A percentile compares a stretch with the other conserved stretches of the same genome.
Conservation (phyloP, 164 flowering plant species). For the Taxillus chinensis region DNA sequence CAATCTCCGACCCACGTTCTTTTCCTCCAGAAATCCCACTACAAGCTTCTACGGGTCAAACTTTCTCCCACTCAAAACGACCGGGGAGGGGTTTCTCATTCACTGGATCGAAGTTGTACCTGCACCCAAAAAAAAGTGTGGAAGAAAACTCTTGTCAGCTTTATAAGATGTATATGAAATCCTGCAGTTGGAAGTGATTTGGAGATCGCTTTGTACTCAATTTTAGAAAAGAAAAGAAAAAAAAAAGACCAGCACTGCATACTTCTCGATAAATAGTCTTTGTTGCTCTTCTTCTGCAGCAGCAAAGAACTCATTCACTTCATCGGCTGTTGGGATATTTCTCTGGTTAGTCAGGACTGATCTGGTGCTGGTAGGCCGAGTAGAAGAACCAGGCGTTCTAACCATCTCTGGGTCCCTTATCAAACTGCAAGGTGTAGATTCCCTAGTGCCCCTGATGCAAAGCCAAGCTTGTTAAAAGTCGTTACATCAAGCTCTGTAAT, state of each 20-base stretch:
- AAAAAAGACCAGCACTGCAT: not conserved
- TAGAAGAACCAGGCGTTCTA: constrained; percentile 44
- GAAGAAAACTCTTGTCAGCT: no score
- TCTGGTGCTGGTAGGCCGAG: constrained; percentile 18
- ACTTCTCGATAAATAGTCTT: constrained; percentile 34
- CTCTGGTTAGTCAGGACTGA: constrained; percentile 15
- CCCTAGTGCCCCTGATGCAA: constrained; percentile 36
- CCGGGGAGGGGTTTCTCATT: constrained; percentile 46
- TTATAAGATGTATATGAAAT: no score
- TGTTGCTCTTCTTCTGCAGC: constrained; percentile 37
- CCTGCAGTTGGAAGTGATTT: no score
- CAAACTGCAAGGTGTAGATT: constrained; percentile 45
- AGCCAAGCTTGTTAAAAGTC: not conserved
- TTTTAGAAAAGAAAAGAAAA: not conserved
- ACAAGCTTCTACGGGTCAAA: constrained; percentile 20
- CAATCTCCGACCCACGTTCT: constrained; percentile 16
- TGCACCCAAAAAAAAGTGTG: constrained; percentile 7
- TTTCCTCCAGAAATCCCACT: constrained; percentile 12
- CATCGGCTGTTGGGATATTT: constrained; percentile 26
- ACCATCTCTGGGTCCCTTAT: constrained; percentile 27
- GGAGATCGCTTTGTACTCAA: no score
- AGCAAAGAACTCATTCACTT: constrained; percentile 39
- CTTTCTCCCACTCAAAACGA: constrained; percentile 37
- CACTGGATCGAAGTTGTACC: constrained; percentile 49
- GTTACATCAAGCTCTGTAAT: no score